phyloP scores from a whole-genome alignment of 2,329 filamentous ascomycete species.

The Orbilia ellipsospora region DNA sequence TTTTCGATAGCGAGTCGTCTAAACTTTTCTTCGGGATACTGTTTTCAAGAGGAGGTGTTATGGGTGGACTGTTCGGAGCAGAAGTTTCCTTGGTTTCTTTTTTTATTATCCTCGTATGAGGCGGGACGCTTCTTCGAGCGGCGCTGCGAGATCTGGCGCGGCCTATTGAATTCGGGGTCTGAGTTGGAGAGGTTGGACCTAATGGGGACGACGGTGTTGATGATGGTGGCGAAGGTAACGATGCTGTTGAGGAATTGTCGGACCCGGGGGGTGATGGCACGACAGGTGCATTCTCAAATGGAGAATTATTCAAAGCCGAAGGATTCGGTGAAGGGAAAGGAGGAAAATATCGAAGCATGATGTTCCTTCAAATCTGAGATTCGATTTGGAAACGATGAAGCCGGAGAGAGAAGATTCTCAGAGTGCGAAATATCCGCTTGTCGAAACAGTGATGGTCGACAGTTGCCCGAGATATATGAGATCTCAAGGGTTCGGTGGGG shows the following conservation, averaged over 20 bases:
- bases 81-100: slow-evolving; percentile 21
- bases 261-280: slow-evolving; percentile 33
- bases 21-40: not conserved
- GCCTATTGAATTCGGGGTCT: slow-evolving; percentile 3
- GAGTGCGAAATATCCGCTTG: not conserved
- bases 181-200: slow-evolving; percentile 28
- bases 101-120: slow-evolving; percentile 51
- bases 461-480: slow-evolving; percentile 7
- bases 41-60: slow-evolving; percentile 26
- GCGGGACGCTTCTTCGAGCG: slow-evolving; percentile 40
- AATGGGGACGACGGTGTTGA: slow-evolving; percentile 25
- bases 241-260: slow-evolving; percentile 35
- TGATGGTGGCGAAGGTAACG: slow-evolving; percentile 28
- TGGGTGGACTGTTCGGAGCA: slow-evolving; percentile 29
- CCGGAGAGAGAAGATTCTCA: not conserved
- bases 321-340: slow-evolving; percentile 53
- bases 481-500: slow-evolving; percentile 14
- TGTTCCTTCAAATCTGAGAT: slow-evolving; percentile 1
- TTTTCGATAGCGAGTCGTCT: not conserved
- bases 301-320: slow-evolving; percentile 22
- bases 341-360: slow-evolving; percentile 48
- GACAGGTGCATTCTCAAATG: slow-evolving; percentile 37
- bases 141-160: slow-evolving; percentile 48
- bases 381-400: not conserved
- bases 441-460: not conserved